Percentiles rank a stretch among this genome's conserved stretches.
phyloP scores from a whole-genome alignment of 2,329 filamentous ascomycete genomes.

The Trichoderma semiorbis region DNA sequence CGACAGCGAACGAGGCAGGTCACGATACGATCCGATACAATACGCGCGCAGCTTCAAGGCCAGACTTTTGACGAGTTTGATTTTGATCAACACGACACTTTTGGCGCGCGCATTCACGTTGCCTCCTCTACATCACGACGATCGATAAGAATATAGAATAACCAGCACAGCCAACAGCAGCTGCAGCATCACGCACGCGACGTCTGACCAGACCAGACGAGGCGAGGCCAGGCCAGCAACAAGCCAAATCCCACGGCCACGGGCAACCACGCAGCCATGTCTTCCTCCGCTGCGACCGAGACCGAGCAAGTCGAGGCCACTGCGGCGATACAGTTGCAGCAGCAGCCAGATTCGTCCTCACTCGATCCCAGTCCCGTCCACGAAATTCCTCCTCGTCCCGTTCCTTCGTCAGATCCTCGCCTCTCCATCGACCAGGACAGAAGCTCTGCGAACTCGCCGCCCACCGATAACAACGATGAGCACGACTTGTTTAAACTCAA shows the following conservation, averaged over 20 bases:
- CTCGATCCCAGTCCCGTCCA: conserved; percentile 8
- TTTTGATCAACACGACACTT: neutral
- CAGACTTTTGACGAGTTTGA: neutral
- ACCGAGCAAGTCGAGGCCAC: conserved; percentile 7
- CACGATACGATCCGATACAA: neutral
- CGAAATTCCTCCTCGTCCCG: conserved; percentile 40
- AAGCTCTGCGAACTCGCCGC: neutral
- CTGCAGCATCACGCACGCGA: neutral
- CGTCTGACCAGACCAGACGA: neutral
- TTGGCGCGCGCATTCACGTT: neutral
- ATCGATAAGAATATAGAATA: neutral
- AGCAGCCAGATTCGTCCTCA: neutral
- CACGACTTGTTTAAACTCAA: conserved; percentile 72
- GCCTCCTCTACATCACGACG: neutral
- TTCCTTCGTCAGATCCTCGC: conserved; percentile 39
- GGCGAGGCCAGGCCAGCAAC: neutral
- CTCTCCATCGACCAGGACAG: conserved; percentile 27
- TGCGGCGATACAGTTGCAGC: conserved; percentile 13
- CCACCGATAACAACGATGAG: conserved; percentile 23
- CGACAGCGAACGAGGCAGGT: neutral
- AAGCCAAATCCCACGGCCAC: neutral
- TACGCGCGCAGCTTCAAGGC: neutral
- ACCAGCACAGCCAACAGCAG: neutral
- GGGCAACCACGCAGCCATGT: conserved; percentile 4
- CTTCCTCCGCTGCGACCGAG: neutral